Conservation (phyloP, 2,329 filamentous ascomycete genomes). For the Sclerotinia trifoliorum region DNA sequence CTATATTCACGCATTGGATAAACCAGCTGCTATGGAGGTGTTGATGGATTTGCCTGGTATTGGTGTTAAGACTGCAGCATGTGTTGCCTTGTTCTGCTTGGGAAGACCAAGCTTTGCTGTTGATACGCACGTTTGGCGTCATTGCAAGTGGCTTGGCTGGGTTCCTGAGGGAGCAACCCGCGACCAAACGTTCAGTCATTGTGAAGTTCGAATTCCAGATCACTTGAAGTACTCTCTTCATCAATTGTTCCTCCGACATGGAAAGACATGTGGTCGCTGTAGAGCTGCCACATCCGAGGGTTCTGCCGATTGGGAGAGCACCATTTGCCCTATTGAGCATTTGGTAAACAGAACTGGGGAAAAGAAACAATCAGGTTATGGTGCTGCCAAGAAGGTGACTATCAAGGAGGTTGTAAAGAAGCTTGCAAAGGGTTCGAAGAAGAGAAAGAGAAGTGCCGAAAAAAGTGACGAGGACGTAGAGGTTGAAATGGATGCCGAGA, state of each 20-base stretch:
- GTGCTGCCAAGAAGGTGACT: constrained; percentile 6
- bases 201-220: constrained; percentile 52
- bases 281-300: constrained; percentile 53
- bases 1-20: constrained; percentile 47
- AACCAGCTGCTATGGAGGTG: constrained; percentile 51
- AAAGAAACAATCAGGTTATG: constrained; percentile 43
- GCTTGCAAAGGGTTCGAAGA: constrained; percentile 20
- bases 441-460: constrained; percentile 26
- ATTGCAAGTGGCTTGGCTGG: constrained; percentile 55
- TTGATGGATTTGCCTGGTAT: constrained; percentile 53
- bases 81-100: constrained; percentile 56
- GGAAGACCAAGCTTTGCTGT: constrained; percentile 55
- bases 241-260: constrained; percentile 55
- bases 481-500: constrained; percentile 9
- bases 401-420: constrained; percentile 11
- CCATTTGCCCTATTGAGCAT: constrained; percentile 62
- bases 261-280: constrained; percentile 50
- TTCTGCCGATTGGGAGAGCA: constrained; percentile 60
- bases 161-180: constrained; percentile 50
- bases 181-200: constrained; percentile 52
- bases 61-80: constrained; percentile 57
- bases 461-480: constrained; percentile 27
- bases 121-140: constrained; percentile 56
- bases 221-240: constrained; percentile 56
- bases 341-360: constrained; percentile 56